phyloP scores from a whole-genome alignment of 2,329 filamentous ascomycete species.

The Fusarium chaquense region DNA sequence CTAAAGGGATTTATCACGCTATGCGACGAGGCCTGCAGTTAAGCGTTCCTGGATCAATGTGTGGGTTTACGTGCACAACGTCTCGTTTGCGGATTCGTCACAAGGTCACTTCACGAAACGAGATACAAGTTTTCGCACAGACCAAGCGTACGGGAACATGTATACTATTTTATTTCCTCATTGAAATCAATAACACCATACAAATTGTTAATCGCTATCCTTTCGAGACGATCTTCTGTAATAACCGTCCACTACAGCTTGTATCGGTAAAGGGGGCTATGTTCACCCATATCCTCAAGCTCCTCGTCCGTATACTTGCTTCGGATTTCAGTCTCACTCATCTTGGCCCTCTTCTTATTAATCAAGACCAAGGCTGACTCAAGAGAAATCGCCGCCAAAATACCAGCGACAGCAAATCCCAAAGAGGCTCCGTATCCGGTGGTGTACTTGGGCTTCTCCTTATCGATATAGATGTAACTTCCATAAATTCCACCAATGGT shows the following conservation, averaged over 20 bases:
- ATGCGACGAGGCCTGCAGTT: background rate
- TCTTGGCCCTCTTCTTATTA: slow-evolving; percentile 44
- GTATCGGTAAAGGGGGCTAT: slow-evolving; percentile 45
- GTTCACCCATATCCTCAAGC: slow-evolving; percentile 50
- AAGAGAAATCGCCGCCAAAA: slow-evolving; percentile 30
- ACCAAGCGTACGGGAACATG: no score
- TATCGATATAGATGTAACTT: slow-evolving; percentile 43
- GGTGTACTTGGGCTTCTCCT: slow-evolving; percentile 44
- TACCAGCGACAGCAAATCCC: slow-evolving; percentile 36
- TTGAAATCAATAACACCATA: background rate
- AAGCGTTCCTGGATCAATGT: background rate
- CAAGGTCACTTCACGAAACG: no score
- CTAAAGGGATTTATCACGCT: slow-evolving; percentile 4
- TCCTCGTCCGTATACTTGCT: slow-evolving; percentile 49
- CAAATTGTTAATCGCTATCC: no score
- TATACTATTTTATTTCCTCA: background rate
- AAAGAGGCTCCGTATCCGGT: slow-evolving; percentile 45
- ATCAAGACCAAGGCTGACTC: slow-evolving; percentile 38
- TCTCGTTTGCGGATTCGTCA: background rate
- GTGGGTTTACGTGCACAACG: background rate
- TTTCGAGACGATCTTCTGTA: fast-evolving
- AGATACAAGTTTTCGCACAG: no score
- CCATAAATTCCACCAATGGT: slow-evolving; percentile 45
- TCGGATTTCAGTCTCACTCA: slow-evolving; percentile 45
- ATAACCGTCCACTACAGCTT: slow-evolving; percentile 1